phyloP scores from a whole-genome alignment of 805 yeast species.

The Candida adriatica region DNA sequence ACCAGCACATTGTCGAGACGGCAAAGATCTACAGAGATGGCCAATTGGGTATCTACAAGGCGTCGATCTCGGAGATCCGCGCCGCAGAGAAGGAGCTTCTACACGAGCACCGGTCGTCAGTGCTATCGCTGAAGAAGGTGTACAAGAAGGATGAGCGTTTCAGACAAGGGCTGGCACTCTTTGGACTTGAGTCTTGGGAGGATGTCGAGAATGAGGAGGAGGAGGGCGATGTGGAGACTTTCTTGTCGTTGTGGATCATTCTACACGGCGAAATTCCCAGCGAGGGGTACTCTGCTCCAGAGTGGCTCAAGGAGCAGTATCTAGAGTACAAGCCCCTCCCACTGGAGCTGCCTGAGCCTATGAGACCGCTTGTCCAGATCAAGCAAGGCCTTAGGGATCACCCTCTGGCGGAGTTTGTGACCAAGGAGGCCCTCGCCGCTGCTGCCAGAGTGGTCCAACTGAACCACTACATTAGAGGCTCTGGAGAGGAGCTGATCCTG shows the following conservation, averaged over 20 bases:
- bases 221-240: constrained; percentile 33
- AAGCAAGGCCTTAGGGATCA: constrained; percentile 3
- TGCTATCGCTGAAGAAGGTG: constrained; percentile 46
- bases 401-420: constrained; percentile 5
- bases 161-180: constrained; percentile 37
- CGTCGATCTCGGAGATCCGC: constrained; percentile 38
- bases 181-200: constrained; percentile 41
- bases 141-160: constrained; percentile 45
- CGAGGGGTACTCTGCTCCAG: constrained; percentile 13
- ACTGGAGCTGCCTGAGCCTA: background rate
- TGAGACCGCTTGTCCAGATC: constrained; percentile 4
- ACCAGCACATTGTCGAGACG: constrained; percentile 18
- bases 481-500: constrained; percentile 13
- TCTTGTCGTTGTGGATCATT: constrained; percentile 16
- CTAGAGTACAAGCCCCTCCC: background rate
- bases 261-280: constrained; percentile 5
- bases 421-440: constrained; percentile 6
- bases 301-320: constrained; percentile 10
- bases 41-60: constrained; percentile 41
- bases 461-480: constrained; percentile 16
- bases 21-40: constrained; percentile 41
- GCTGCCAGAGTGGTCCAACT: constrained; percentile 11
- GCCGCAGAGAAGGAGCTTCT: constrained; percentile 43
- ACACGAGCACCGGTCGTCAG: constrained; percentile 30
- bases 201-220: constrained; percentile 30